Evolutionary conservation across 2,329 filamentous ascomycete genomes (phyloP), one percentile per base, ranked within the genome.

Genomic region (Fusarium sp.): DNA sequence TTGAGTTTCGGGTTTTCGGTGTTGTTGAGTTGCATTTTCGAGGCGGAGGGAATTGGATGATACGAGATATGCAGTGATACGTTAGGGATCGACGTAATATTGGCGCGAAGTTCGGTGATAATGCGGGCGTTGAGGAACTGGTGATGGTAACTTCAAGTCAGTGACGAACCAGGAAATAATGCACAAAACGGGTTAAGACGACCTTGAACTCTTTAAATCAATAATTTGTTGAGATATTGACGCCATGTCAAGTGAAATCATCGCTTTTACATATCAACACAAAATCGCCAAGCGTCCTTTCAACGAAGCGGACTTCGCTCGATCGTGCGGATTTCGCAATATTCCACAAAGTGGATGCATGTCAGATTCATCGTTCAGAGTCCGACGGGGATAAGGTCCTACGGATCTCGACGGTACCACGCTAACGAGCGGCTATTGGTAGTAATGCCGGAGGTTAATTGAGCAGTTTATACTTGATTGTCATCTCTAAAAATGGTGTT

Each of bases 381-480:
- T 64, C 62, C 56, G 62, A 51, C 62, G 62, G 62, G 20, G 41
- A 20, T 51, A 44, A 62, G 56, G 30, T 64, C 62, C 62, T 36
- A 36, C 44, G 56, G 62, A 50, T 20, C 30, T 52, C 17, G n/a
- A 52, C n/a, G 13, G 1, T 20, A 28, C 8, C 3, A n/a, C 26
- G 20, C 15, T 13, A 32, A 34, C 17, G 22, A 18, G 47, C 42
- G 42, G 61, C 24, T 36, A 61, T 50, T 36, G 42, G 12, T 17
- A 10, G 20, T 2, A 41, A 13, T 61, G 34, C 36, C 42, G 36
- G 28, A 13, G 17, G 17, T 22, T 39, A 30, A n/a, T 13, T n/a
- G 8, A 8, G 14, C 1, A 30, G 1, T 28, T 34, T 42, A 42
- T 28, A n/a, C 58, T 42, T 61, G 14, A 44, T 56, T 56, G 2